Evolutionary conservation across 768 basidiomycete genomes (phyloP).

Genomic region (Lactarius hengduanensis): DNA sequence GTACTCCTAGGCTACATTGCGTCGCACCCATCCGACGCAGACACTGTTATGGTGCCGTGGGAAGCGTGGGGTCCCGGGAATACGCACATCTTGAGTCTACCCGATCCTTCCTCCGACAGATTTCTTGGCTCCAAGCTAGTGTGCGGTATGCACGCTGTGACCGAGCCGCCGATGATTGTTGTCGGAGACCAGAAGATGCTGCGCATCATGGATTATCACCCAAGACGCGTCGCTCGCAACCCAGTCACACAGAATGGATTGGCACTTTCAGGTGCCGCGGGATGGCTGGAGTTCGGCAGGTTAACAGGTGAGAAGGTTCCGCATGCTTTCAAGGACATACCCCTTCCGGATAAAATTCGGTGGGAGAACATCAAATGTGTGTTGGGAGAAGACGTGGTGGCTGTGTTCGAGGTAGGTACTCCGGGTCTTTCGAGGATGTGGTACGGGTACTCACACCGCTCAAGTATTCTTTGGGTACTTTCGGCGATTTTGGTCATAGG

Average conservation of each 20-base stretch:
- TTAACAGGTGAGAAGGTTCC: background rate
- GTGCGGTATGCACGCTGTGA: constrained; percentile 11
- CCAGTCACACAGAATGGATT: background rate
- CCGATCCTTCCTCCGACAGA: background rate
- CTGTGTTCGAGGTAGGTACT: constrained; percentile 7
- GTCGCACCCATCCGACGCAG: background rate
- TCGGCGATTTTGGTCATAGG: background rate
- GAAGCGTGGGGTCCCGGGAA: background rate
- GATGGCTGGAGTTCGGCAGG: background rate
- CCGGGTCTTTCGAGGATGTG: background rate
- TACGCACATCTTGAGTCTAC: background rate
- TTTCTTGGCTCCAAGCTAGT: background rate
- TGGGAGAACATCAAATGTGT: background rate
- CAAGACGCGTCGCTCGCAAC: background rate
- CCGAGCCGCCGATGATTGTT: background rate
- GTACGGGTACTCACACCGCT: background rate
- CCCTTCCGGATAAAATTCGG: background rate
- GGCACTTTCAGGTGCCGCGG: background rate
- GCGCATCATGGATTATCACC: constrained; percentile 13
- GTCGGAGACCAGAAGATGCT: background rate
- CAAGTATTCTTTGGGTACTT: constrained; percentile 3
- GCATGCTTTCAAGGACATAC: constrained; percentile 10
- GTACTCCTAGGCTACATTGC: constrained; percentile 2
- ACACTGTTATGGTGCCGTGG: constrained; percentile 9
- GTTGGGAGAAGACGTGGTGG: constrained; percentile 13